phyloP scores from a whole-genome alignment of 2,329 filamentous ascomycete species.

The Penicillium occitanis region DNA sequence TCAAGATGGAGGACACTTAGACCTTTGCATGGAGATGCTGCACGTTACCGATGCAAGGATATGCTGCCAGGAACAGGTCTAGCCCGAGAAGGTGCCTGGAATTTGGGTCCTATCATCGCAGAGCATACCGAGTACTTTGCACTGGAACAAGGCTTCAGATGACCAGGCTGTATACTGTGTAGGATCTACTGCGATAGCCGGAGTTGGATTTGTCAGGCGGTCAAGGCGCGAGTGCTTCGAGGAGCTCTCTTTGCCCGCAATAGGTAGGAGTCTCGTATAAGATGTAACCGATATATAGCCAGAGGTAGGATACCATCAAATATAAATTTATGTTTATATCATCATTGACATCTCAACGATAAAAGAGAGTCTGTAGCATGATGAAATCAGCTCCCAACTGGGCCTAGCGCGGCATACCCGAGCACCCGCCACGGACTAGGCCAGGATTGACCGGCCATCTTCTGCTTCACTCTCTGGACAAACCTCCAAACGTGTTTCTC shows the following conservation, averaged over 20 bases:
- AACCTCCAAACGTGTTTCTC: slow-evolving; percentile 13
- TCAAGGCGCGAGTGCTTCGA: background rate
- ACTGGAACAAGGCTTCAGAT: background rate
- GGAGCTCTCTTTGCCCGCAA: background rate
- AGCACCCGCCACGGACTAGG: slow-evolving; percentile 19
- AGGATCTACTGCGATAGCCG: background rate
- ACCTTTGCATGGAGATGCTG: slow-evolving; percentile 8
- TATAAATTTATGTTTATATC: background rate
- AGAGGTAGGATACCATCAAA: background rate
- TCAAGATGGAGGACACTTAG: background rate
- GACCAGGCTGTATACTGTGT: background rate
- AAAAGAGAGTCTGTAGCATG: background rate
- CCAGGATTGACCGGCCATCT: slow-evolving; percentile 2
- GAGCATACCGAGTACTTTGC: background rate
- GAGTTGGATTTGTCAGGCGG: background rate
- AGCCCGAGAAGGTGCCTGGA: background rate
- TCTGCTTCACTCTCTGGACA: slow-evolving; percentile 22
- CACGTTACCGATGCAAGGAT: slow-evolving; percentile 14
- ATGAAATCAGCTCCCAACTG: slow-evolving; percentile 12
- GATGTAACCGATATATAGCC: background rate
- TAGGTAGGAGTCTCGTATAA: background rate
- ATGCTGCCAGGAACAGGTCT: slow-evolving; percentile 14
- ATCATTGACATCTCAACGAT: background rate
- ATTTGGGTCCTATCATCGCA: background rate
- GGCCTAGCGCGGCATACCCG: slow-evolving; percentile 24